phyloP scores from a whole-genome alignment of 208 protist genomes.

The Trypanosoma lewisi region DNA sequence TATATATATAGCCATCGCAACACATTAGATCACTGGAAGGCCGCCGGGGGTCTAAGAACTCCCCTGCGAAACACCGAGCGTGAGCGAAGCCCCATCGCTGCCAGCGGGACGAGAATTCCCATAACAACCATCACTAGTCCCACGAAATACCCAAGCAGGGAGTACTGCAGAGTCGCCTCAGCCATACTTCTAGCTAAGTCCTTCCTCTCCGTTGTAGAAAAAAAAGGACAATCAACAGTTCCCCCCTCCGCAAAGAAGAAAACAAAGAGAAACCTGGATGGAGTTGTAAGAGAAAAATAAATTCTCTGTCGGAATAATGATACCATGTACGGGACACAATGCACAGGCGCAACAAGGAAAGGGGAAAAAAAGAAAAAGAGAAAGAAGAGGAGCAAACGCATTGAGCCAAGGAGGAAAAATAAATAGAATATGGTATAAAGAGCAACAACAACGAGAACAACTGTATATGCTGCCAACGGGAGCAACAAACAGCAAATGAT shows the following conservation, averaged over 20 bases:
- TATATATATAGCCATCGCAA: not conserved
- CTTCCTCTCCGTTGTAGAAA: too few relatives aligned
- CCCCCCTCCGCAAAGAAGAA: too few relatives aligned
- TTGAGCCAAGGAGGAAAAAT: not conserved
- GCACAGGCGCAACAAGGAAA: conserved; percentile 1
- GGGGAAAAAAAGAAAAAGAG: conserved; percentile 9
- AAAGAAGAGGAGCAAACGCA: not conserved
- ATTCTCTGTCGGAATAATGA: too few relatives aligned
- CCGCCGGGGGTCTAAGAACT: conserved; percentile 31
- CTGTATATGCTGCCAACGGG: not conserved
- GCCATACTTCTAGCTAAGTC: too few relatives aligned
- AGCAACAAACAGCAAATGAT: conserved; percentile 1
- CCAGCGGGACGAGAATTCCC: conserved; percentile 43
- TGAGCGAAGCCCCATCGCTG: conserved; percentile 60
- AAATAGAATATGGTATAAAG: conserved; percentile 16
- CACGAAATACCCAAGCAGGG: conserved; percentile 30
- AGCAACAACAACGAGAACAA: conserved; percentile 19
- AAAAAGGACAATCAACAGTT: too few relatives aligned
- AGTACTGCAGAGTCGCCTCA: conserved; percentile 16
- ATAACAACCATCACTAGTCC: conserved; percentile 40
- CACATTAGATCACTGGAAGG: conserved; percentile 34
- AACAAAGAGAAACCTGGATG: too few relatives aligned
- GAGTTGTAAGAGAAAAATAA: too few relatives aligned
- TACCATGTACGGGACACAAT: not conserved
- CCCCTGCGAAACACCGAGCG: conserved; percentile 47